Conservation (phyloP, 164 flowering plant genomes). For the Sextonia rubra region DNA sequence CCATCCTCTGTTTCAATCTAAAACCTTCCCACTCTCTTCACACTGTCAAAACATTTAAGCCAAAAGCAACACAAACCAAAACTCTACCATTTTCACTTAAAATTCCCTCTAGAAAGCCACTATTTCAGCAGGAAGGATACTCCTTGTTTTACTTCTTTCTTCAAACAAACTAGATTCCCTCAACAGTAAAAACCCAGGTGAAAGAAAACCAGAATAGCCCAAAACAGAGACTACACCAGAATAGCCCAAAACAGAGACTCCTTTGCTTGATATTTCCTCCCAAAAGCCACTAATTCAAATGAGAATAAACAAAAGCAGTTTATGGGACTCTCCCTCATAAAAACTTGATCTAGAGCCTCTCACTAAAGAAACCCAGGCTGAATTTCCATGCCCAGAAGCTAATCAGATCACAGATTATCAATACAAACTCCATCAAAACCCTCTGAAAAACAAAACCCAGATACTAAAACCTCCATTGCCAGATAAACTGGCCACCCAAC, state of each 20-base stretch:
- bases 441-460: conserved; percentile 7
- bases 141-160: neutral
- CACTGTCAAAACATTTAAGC: conserved; percentile 13
- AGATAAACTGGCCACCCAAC: neutral
- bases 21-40: conserved; percentile 16
- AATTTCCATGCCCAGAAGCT: neutral
- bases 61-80: conserved; percentile 23
- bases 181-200: neutral
- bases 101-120: neutral
- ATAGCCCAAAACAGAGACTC: conserved; percentile 20
- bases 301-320: conserved; percentile 8
- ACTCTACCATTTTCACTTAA: neutral
- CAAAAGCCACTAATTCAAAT: conserved; percentile 7
- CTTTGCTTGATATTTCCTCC: conserved; percentile 8
- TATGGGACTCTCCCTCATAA: conserved; percentile 3
- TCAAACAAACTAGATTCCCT: neutral
- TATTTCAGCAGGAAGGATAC: neutral
- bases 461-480: conserved; percentile 7
- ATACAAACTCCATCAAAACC: conserved; percentile 9
- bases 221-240: conserved; percentile 12
- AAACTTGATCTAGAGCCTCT: conserved; percentile 7
- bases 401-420: neutral
- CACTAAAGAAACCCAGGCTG: neutral
- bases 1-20: conserved; percentile 35
- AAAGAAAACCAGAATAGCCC: conserved; percentile 10